Evolutionary conservation across 2,329 filamentous ascomycete species (phyloP).

Genomic region (Fusarium circinatum): DNA sequence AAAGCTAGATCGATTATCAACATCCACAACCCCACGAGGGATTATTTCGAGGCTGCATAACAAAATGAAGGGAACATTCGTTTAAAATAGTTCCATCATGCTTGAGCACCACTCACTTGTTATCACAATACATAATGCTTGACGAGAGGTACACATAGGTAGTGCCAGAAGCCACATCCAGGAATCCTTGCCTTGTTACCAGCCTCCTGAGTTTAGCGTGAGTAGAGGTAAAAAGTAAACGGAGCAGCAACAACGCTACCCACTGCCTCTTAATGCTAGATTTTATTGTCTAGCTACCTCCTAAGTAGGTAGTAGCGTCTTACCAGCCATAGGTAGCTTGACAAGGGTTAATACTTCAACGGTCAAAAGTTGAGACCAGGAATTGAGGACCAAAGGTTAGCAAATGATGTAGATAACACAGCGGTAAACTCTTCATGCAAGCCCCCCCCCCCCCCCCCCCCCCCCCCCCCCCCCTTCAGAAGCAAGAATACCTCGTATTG

Average conservation of each 20-base stretch:
- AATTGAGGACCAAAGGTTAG: neutral
- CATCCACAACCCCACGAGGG: neutral
- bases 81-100: neutral
- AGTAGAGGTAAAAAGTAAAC: conserved; percentile 5
- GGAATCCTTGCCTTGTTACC: conserved; percentile 21
- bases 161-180: neutral
- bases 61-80: neutral
- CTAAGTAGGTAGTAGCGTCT: neutral
- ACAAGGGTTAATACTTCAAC: conserved; percentile 20
- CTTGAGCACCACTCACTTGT: neutral
- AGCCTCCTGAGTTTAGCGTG: conserved; percentile 37
- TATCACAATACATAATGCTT: neutral
- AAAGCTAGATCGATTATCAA: neutral
- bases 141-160: neutral
- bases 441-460: neutral
- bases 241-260: neutral
- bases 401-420: neutral
- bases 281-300: conserved; percentile 13
- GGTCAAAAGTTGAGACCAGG: neutral
- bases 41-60: neutral
- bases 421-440: neutral
- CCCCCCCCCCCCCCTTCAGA: neutral
- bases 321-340: conserved; percentile 8
- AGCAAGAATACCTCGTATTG: neutral
- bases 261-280: neutral